These are phyloP conservation scores for Poa annua DNA, from an alignment of 176 grass and related monocot species.

Conservation along the genomic window DNA sequence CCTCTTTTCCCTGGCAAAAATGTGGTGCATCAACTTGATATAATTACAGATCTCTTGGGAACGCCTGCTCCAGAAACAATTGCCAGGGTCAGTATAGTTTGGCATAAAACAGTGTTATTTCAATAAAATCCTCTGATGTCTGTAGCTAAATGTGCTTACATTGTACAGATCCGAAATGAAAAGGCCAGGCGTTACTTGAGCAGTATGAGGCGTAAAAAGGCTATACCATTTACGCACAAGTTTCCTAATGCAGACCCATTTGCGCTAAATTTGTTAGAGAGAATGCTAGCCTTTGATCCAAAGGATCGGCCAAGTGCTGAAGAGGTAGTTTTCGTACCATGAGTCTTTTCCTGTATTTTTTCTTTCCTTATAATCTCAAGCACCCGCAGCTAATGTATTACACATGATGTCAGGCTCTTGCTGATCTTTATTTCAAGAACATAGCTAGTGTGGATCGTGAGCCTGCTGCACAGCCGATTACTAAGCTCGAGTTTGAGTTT, in stretches of 20 bases:
- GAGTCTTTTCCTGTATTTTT: constrained; percentile 13
- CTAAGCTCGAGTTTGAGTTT: constrained; percentile 94
- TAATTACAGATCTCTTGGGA: constrained; percentile 95
- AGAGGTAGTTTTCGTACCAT: constrained; percentile 57
- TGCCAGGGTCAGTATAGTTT: constrained; percentile 67
- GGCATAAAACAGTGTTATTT: constrained; percentile 1
- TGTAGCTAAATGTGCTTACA: constrained; percentile 18
- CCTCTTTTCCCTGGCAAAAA: constrained; percentile 98
- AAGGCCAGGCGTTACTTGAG: constrained; percentile 94
- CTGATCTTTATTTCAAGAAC: constrained; percentile 96
- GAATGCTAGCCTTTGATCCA: constrained; percentile 92
- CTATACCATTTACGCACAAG: constrained; percentile 73
- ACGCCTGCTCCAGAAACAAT: constrained; percentile 86
- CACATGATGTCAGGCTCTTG: constrained; percentile 68
- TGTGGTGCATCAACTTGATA: constrained; percentile 92
- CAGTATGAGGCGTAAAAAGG: constrained; percentile 83
- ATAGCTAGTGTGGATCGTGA: constrained; percentile 91
- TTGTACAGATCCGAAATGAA: constrained; percentile 84
- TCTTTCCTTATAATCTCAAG: constrained; percentile 25
- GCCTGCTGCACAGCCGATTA: constrained; percentile 82
- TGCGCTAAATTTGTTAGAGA: constrained; percentile 75
- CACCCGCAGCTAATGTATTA: constrained; percentile 37
- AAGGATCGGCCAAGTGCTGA: constrained; percentile 93
- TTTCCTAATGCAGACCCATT: constrained; percentile 80
- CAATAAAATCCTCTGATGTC: neutral